phyloP scores from a whole-genome alignment of 345 rosid genomes.

The Cardiospermum halicacabum region DNA sequence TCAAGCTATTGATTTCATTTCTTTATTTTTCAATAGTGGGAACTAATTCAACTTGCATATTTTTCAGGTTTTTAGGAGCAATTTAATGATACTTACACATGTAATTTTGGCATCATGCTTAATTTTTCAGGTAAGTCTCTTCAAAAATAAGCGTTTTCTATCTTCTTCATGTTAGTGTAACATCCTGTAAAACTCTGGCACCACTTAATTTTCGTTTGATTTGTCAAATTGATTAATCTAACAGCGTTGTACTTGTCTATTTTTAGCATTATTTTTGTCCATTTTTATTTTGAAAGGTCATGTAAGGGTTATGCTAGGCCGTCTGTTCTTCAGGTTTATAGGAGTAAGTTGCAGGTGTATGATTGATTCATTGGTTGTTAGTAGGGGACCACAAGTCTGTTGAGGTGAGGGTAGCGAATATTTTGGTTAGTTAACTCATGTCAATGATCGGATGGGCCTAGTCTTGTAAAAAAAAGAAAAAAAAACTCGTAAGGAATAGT shows the following conservation, averaged over 20 bases:
- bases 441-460: too few relatives aligned
- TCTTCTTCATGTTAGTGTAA: not conserved
- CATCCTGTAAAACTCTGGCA: not conserved
- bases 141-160: not conserved
- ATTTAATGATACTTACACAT: slow-evolving; percentile 76
- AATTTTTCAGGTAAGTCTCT: slow-evolving; percentile 70
- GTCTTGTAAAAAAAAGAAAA: too few relatives aligned
- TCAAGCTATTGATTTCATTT: not conserved
- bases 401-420: too few relatives aligned
- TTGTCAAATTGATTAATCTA: not conserved
- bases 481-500: too few relatives aligned
- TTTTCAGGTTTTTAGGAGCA: slow-evolving; percentile 72
- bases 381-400: too few relatives aligned
- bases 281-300: too few relatives aligned
- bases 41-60: slow-evolving; percentile 10
- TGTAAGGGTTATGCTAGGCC: too few relatives aligned
- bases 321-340: too few relatives aligned
- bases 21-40: not conserved
- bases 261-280: too few relatives aligned
- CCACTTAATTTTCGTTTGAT: not conserved
- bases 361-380: too few relatives aligned
- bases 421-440: too few relatives aligned
- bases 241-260: not conserved
- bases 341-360: too few relatives aligned
- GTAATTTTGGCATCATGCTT: slow-evolving; percentile 60